A percentile compares a stretch with the other conserved stretches of the same genome.
Evolutionary conservation across 140 eudicot species (phyloP).

Genomic region (Oenanthe javanica): DNA sequence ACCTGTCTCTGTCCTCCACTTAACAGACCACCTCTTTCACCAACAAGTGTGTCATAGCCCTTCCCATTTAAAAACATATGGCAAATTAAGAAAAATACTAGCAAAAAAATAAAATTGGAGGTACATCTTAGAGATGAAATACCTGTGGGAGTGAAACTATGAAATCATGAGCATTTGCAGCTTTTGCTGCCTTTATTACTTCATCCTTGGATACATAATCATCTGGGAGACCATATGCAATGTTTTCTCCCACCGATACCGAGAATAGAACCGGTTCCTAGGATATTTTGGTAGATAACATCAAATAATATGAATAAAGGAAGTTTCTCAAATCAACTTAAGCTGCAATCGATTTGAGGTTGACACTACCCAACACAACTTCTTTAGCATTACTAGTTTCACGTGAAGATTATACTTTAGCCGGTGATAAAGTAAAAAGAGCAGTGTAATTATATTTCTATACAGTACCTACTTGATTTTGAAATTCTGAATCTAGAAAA

Average conservation of each 20-base stretch:
- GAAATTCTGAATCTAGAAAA: background rate
- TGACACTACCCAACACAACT: background rate
- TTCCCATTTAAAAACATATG: conserved; percentile 19
- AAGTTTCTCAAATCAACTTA: background rate
- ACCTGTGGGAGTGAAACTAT: conserved; percentile 95
- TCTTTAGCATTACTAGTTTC: background rate
- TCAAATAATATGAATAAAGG: background rate
- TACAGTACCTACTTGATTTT: background rate
- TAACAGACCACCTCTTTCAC: conserved; percentile 90
- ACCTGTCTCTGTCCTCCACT: conserved; percentile 99
- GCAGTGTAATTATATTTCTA: background rate
- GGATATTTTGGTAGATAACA: conserved; percentile 1
- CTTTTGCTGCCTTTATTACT: conserved; percentile 90
- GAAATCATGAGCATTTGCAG: conserved; percentile 98
- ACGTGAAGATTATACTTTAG: background rate
- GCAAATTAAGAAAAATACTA: conserved; percentile 3
- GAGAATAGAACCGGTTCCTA: conserved; percentile 98
- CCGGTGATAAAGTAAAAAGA: background rate
- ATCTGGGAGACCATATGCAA: conserved; percentile 97
- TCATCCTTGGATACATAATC: conserved; percentile 84
- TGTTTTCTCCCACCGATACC: conserved; percentile 91
- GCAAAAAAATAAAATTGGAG: background rate
- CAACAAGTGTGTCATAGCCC: conserved; percentile 99
- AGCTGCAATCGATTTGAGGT: background rate
- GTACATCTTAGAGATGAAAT: conserved; percentile 9